Evolutionary conservation across 2,329 filamentous ascomycete genomes (phyloP), one percentile per base, ranked within the genome.

Genomic region (Pyricularia pennisetigena): DNA sequence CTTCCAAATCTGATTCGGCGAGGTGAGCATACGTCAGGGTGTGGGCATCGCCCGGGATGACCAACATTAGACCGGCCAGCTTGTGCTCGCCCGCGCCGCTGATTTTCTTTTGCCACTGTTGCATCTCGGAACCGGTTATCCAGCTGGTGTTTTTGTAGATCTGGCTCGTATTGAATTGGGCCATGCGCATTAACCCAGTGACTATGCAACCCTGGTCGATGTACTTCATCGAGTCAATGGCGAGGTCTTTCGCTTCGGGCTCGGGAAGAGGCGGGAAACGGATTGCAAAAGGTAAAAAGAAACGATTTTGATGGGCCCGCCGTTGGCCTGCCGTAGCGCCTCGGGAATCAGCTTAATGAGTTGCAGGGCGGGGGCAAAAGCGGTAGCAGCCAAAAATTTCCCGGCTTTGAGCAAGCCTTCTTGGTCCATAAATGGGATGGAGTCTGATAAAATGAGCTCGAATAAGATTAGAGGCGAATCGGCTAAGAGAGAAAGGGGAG

Each of bases 11-110:
- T n/a, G 28, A 9, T 29, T 35, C 5, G n/a, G 20, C 10, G 29
- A 30, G 28, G 26, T 65, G 23, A 6, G 16, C 30, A 20, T 35
- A 49, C 4, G 64, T 73, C 1, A 73, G n/a, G 3, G 69, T 62
- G 54, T 73, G 72, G 5, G 67, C 67, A 2, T 54, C 64, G 4
- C 73, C 73, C 64, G 73, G 73, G 20, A 74, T 68, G 6, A 74
- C 71, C 10, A 74, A 68, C 59, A 74, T 65, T 0, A 72, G 73
- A 10, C 68, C 71, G 0, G 73, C 73, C 20, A 74, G 66, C 0
- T 68, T 63, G 28, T 72, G 69, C 0, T 71, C 70, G 0, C 72
- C 73, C 29, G 67, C 68, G 2, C 73, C 73, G 59, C 74, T 72
- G 65, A 24, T 35, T 6, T 14, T 24, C 20, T 24, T 23, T 35